Evolutionary conservation across 169 alveolate species (phyloP).

Genomic region (Plasmodium malariae): DNA sequence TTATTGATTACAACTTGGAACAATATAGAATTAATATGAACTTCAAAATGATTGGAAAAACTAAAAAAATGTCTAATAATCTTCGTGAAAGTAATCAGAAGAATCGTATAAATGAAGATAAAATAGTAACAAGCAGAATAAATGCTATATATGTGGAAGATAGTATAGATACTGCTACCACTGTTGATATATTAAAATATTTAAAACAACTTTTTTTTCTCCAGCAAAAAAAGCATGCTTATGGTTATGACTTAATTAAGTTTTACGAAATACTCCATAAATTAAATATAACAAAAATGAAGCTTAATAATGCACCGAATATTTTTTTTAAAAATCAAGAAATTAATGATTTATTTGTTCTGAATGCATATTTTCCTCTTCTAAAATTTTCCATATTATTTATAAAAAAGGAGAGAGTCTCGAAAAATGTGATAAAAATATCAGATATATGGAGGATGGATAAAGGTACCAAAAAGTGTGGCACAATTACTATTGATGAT

Average conservation of each 20-base stretch:
- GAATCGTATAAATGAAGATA: background rate
- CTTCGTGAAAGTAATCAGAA: background rate
- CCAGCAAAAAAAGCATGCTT: conserved; percentile 64
- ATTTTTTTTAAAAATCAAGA: conserved; percentile 72
- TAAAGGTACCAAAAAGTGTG: background rate
- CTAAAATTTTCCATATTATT: conserved; percentile 47
- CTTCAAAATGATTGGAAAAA: background rate
- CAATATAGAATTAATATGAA: background rate
- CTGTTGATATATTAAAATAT: conserved; percentile 21
- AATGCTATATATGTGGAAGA: background rate
- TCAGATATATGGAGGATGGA: background rate
- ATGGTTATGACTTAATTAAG: conserved; percentile 45
- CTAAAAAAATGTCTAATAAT: background rate
- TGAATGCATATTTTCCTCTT: conserved; percentile 66
- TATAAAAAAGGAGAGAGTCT: conserved; percentile 22
- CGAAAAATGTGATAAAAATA: conserved; percentile 17
- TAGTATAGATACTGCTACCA: background rate
- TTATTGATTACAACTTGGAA: background rate
- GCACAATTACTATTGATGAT: background rate
- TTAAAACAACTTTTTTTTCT: conserved; percentile 53
- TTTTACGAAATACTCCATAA: conserved; percentile 43
- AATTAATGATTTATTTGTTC: conserved; percentile 45
- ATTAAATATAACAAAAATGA: conserved; percentile 46
- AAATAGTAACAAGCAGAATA: background rate
- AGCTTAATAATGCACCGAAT: conserved; percentile 41